Evolutionary conservation across 192 early-diverging fungal genomes (phyloP), one percentile per base, ranked within the genome.

Genomic region (Backusella macrospora): DNA sequence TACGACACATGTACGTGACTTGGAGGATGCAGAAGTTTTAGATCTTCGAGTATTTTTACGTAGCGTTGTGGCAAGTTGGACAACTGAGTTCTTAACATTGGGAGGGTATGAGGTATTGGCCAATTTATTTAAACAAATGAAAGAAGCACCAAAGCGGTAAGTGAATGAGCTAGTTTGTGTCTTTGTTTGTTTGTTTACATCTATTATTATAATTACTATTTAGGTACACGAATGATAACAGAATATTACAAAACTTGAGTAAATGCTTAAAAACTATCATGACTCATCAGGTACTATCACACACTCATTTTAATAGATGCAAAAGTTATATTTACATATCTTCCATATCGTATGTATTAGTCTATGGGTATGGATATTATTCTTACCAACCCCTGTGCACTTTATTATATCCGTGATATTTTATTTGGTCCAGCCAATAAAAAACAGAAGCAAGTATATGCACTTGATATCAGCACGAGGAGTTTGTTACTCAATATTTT

Each of bases 211-310:
- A 39, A 21, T 21, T 6, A 45, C 15, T 9, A 8, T 70, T 48
- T 39, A 75, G 79, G 21, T 62, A 23, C 16, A 62, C 65, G 14
- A 73, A 73, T 26, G 80, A 82, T 45, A 71, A 82, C 64, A 70
- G 69, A 18, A 64, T 78, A n/a, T 34, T 82, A 18, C 80, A 82
- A 16, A 73, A 78, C 18, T 52, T 82, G 59, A 73, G 68, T 15
- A 75, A 76, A 65, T 82, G 80, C 67, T 72, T 82, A 42, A 78
- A 76, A 65, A 74, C 77, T 13, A 63, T 82, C 21, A 82, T 78
- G 70, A 76, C 76, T 0, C 80, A 82, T 26, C 73, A 82, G 74
- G 80, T 81, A 75, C 48, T 10, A n/a, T 2, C 40, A 23, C 13
- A n/a, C 15, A n/a, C 14, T 15, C n/a, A 49, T 5, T 40, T 47